Evolutionary conservation across 768 basidiomycete genomes (phyloP).

Genomic region (Strobilomyces dryophilus): DNA sequence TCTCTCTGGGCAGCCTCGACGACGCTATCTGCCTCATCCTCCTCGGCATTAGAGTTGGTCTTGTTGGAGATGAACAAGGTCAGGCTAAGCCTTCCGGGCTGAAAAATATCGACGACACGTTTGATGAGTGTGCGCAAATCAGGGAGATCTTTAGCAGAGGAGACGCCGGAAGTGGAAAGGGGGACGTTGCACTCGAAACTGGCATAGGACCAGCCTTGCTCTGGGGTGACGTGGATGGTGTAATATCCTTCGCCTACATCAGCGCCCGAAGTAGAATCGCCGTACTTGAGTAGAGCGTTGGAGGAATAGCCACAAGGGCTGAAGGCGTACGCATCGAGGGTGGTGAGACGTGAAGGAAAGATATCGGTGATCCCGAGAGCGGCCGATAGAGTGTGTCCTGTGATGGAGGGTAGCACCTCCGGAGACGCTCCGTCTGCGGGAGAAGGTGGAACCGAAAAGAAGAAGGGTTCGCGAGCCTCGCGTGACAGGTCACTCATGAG

Average conservation of each 20-base stretch:
- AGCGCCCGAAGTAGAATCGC: slow-evolving; percentile 23
- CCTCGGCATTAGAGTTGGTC: slow-evolving; percentile 39
- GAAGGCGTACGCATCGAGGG: slow-evolving; percentile 91
- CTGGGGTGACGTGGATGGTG: slow-evolving; percentile 98
- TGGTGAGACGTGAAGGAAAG: slow-evolving; percentile 75
- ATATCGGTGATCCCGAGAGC: slow-evolving; percentile 76
- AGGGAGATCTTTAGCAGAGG: slow-evolving; percentile 47
- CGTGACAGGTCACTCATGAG: slow-evolving; percentile 91
- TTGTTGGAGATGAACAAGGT: slow-evolving; percentile 86
- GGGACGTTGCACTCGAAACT: slow-evolving; percentile 99
- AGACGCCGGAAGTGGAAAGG: slow-evolving; percentile 33
- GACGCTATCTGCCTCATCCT: slow-evolving; percentile 48
- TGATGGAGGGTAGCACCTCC: slow-evolving; percentile 20
- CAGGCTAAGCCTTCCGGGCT: slow-evolving; percentile 78
- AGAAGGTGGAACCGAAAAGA: slow-evolving; percentile 40
- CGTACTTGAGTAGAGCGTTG: slow-evolving; percentile 81
- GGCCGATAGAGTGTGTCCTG: slow-evolving; percentile 48
- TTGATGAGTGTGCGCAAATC: slow-evolving; percentile 78
- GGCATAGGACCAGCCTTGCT: slow-evolving; percentile 97
- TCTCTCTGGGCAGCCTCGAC: slow-evolving; percentile 71
- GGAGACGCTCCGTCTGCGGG: slow-evolving; percentile 53
- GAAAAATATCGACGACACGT: slow-evolving; percentile 90
- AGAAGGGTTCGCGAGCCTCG: slow-evolving; percentile 74
- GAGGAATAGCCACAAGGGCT: slow-evolving; percentile 94
- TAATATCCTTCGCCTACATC: slow-evolving; percentile 81